These are phyloP conservation scores for Exserohilum turcica DNA, from an alignment of 2,329 filamentous ascomycete species.

Conservation along the genomic window DNA sequence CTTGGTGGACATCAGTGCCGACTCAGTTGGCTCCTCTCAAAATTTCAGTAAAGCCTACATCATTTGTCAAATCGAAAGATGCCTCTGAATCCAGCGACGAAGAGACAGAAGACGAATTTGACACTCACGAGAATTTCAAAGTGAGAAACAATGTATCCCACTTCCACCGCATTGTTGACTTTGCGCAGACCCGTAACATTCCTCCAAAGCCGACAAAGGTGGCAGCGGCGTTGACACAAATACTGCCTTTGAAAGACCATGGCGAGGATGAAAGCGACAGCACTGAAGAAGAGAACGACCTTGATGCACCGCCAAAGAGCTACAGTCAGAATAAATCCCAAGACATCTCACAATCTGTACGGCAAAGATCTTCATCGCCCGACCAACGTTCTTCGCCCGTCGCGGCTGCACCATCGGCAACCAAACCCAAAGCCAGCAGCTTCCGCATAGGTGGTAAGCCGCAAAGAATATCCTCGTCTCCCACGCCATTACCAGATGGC, in stretches of 20 bases:
- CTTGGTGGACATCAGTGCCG: constrained; percentile 33
- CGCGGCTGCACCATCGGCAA: constrained; percentile 1
- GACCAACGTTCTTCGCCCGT: constrained; percentile 6
- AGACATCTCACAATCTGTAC: background rate
- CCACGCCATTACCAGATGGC: background rate
- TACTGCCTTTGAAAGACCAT: background rate
- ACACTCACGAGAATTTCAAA: constrained; percentile 42
- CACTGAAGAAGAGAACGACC: constrained; percentile 40
- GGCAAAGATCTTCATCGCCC: constrained; percentile 10
- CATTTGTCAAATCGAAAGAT: constrained; percentile 6
- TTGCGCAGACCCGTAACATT: constrained; percentile 18
- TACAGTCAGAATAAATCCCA: constrained; percentile 6
- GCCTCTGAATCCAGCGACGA: constrained; percentile 29
- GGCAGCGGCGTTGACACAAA: background rate
- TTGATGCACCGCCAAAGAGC: constrained; percentile 41
- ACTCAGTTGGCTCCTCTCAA: constrained; percentile 17
- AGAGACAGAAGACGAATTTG: constrained; percentile 47
- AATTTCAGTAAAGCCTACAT: constrained; percentile 3
- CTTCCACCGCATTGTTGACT: constrained; percentile 1
- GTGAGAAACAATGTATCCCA: constrained; percentile 4
- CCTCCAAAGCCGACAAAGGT: background rate
- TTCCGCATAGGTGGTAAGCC: constrained; percentile 41
- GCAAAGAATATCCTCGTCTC: constrained; percentile 11
- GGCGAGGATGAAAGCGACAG: background rate
- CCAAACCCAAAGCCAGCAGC: constrained; percentile 25